Evolutionary conservation across 352 stramenopile species (phyloP).

Genomic region (Paralagenidium karlingii): DNA sequence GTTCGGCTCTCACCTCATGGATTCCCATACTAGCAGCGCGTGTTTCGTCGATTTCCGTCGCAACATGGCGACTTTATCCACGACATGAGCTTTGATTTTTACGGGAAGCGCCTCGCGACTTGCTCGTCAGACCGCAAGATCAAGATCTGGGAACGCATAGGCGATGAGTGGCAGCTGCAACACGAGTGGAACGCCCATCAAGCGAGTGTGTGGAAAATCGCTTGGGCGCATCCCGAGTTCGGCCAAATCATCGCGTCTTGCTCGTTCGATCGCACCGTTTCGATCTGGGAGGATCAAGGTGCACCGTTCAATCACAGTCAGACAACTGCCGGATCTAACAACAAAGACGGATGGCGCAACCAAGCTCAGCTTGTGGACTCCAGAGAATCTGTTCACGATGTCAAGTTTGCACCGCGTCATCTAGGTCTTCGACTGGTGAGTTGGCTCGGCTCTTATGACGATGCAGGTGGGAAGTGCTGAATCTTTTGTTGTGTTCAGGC

Average conservation of each 20-base stretch:
- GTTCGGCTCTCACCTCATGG: too few relatives aligned
- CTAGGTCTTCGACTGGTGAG: slow-evolving; percentile 82
- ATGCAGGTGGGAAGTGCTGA: neutral
- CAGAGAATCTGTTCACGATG: slow-evolving; percentile 87
- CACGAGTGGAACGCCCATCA: slow-evolving; percentile 86
- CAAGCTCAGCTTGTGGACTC: slow-evolving; percentile 86
- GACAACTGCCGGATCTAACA: neutral
- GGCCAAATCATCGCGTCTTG: slow-evolving; percentile 92
- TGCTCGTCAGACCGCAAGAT: slow-evolving; percentile 89
- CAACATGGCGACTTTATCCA: slow-evolving; percentile 86
- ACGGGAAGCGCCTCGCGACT: slow-evolving; percentile 83
- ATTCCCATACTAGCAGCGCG: slow-evolving; percentile 29
- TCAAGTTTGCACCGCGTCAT: slow-evolving; percentile 92
- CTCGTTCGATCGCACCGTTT: slow-evolving; percentile 88
- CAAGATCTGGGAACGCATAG: slow-evolving; percentile 83
- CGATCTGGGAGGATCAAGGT: slow-evolving; percentile 92
- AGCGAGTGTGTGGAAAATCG: slow-evolving; percentile 88
- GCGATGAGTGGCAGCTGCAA: slow-evolving; percentile 73
- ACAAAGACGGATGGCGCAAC: slow-evolving; percentile 64
- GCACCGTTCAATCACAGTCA: slow-evolving; percentile 25
- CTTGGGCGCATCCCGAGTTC: slow-evolving; percentile 94
- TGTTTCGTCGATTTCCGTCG: slow-evolving; percentile 75
- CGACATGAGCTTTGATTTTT: slow-evolving; percentile 90
- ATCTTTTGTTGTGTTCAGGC: slow-evolving; percentile 27
- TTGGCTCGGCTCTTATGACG: neutral